Percentiles rank a stretch among this genome's conserved stretches.
phyloP scores from a whole-genome alignment of 2,329 filamentous ascomycete species.

The Botrytis deweyae region DNA sequence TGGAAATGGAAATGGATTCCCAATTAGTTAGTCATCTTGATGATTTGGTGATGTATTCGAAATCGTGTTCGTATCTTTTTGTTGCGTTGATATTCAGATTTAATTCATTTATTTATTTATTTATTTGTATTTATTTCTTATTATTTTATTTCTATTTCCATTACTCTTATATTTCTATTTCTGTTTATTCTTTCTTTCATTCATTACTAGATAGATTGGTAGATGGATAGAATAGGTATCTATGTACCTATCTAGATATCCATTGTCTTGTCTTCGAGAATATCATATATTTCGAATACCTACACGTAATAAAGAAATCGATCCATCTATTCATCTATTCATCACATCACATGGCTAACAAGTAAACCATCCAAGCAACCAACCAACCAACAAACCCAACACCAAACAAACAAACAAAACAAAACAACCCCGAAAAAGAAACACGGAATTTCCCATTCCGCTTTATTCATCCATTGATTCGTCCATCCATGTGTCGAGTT shows the following conservation, averaged over 20 bases:
- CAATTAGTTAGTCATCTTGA: not conserved
- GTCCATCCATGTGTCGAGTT: not conserved
- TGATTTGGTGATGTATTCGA: not conserved
- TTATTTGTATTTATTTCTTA: not conserved
- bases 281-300: not conserved
- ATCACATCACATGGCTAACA: not conserved
- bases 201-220: not conserved
- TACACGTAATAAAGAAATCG: too few relatives aligned
- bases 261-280: not conserved
- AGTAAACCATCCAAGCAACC: not conserved
- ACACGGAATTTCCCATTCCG: not conserved
- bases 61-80: not conserved
- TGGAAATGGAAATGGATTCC: not conserved
- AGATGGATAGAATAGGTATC: too few relatives aligned
- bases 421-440: not conserved
- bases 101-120: not conserved
- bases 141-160: not conserved
- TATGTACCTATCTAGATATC: not conserved
- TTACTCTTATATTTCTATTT: not conserved
- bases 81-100: not conserved
- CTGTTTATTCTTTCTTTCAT: not conserved
- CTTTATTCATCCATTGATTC: not conserved
- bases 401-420: not conserved
- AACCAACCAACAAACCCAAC: not conserved
- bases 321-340: not conserved